Evolutionary conservation across 169 alveolate genomes (phyloP).

Genomic region (Cryptosporidium bovis): DNA sequence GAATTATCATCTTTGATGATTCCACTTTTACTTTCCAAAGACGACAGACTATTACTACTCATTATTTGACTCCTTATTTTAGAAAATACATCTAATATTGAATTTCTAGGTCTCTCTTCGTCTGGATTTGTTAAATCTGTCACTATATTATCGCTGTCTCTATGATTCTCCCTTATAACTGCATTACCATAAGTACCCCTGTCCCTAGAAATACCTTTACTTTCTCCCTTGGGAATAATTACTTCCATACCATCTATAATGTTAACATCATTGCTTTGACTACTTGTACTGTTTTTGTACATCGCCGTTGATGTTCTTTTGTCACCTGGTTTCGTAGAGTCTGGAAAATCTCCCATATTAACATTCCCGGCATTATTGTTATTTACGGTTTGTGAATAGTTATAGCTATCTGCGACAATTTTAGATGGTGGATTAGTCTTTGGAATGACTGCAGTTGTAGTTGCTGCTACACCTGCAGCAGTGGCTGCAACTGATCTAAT

Average conservation of each 20-base stretch:
- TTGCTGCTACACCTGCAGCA: neutral
- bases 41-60: neutral
- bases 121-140: conserved; percentile 26
- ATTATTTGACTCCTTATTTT: neutral
- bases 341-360: conserved; percentile 5
- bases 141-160: neutral
- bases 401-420: too few species aligned
- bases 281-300: neutral
- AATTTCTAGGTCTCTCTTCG: conserved; percentile 35
- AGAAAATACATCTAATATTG: conserved; percentile 11
- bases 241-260: conserved; percentile 45
- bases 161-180: neutral
- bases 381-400: too few species aligned
- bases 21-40: neutral
- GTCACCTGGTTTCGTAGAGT: conserved; percentile 45
- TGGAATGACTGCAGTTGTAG: neutral
- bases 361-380: too few species aligned
- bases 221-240: conserved; percentile 16
- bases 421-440: neutral
- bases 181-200: neutral
- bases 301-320: conserved; percentile 53
- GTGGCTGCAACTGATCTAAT: neutral
- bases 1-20: neutral
- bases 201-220: neutral
- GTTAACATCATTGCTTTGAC: neutral